These are phyloP conservation scores for Diaporthe velutina DNA, from an alignment of 2,329 filamentous ascomycete genomes.

Conservation along the genomic window DNA sequence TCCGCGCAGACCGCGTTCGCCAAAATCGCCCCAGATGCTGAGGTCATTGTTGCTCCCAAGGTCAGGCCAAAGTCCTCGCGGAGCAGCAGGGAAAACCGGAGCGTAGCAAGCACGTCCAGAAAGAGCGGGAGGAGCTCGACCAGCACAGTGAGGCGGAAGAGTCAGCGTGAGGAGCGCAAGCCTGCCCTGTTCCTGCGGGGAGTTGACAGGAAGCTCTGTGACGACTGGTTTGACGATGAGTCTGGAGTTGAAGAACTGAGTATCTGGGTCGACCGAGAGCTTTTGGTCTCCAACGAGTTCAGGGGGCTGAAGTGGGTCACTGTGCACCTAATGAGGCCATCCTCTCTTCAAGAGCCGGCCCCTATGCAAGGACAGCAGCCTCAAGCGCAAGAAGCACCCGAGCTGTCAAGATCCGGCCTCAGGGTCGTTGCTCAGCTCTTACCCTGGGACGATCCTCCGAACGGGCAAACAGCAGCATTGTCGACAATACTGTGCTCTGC, in stretches of 20 bases:
- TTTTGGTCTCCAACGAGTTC: constrained; percentile 78
- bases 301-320: constrained; percentile 82
- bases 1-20: constrained; percentile 81
- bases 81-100: constrained; percentile 79
- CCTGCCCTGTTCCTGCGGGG: constrained; percentile 83
- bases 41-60: constrained; percentile 98
- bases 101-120: constrained; percentile 82
- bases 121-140: constrained; percentile 81
- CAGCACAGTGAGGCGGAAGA: constrained; percentile 72
- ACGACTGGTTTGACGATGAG: constrained; percentile 84
- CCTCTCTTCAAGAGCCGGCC: constrained; percentile 77
- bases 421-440: constrained; percentile 83
- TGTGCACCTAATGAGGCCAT: constrained; percentile 89
- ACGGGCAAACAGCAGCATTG: constrained; percentile 82
- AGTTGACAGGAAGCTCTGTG: constrained; percentile 77
- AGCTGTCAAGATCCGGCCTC: constrained; percentile 65
- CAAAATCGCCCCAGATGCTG: constrained; percentile 93
- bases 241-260: constrained; percentile 70
- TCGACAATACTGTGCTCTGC: constrained; percentile 82
- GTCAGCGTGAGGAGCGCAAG: constrained; percentile 73
- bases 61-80: constrained; percentile 78
- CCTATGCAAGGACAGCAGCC: constrained; percentile 77
- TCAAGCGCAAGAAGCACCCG: constrained; percentile 73
- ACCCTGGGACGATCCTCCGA: constrained; percentile 89
- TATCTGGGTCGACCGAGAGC: constrained; percentile 88